Evolutionary conservation across 1,284 basidiomycete species (phyloP), one percentile per base, ranked within the genome.

Genomic region (Cryptococcus maquisensis): DNA sequence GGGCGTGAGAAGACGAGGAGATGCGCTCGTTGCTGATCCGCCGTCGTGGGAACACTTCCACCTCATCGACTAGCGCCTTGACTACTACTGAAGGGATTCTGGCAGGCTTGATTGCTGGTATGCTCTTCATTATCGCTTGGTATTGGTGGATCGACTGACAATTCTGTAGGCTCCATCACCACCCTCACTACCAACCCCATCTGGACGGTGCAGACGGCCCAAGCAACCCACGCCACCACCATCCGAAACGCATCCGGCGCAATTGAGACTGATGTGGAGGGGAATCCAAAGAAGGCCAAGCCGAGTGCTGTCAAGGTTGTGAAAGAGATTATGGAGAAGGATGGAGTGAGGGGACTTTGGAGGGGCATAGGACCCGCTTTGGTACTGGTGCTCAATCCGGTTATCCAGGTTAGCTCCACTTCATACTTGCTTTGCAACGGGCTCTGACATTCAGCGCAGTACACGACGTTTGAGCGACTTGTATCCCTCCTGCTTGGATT

Each of bases 301-400:
- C 82, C 86, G 15, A 82, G 85, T 8, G 81, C 89, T 57, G 51
- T 85, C 12, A 81, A 88, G 67, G 90, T 88, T 3, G 78, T 90
- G 36, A 75, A 81, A 52, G 82, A 82, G 59, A 90, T 98, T 58
- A 65, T 93, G 41, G 80, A 83, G 50, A 86, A 86, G 61, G 89
- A 87, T 68, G 95, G 95, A 12, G 64, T 84, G 20, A 73, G 81
- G 20, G 94, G 87, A 1, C 88, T 99, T 69, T 98, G 90, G 88
- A 82, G 92, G 51, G 96, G 96, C n/a, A 83, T 99, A 40, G 92
- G 93, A 0, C 94, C 96, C 3, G 94, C 95, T 16, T 80, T 98
- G 49, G 82, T 94, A 36, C 81, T 98, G 43, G 94, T 98, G 65
- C 84, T 93, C 67, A 99, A 99, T 75, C 96, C 96, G 8, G 89